A percentile compares a stretch with the other conserved stretches of the same genome.
These are phyloP conservation scores for Backusella mclennaniae DNA, from an alignment of 192 early-diverging fungal species.

Conservation along the genomic window DNA sequence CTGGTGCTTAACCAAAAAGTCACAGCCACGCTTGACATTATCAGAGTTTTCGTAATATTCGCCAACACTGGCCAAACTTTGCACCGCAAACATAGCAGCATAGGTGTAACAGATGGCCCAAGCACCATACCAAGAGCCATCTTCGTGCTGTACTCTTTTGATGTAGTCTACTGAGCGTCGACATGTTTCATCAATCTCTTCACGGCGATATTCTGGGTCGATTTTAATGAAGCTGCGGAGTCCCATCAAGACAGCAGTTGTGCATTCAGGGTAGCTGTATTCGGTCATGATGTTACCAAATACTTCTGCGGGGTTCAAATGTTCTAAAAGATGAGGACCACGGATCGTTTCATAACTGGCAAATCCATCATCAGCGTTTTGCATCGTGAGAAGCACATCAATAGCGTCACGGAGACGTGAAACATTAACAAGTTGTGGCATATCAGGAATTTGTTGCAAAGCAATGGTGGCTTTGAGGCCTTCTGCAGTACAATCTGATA, in stretches of 20 bases:
- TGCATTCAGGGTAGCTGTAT: conserved; percentile 97
- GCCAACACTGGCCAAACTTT: conserved; percentile 80
- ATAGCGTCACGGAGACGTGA: conserved; percentile 83
- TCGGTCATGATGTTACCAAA: conserved; percentile 98
- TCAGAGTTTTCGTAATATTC: conserved; percentile 74
- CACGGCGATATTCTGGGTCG: conserved; percentile 77
- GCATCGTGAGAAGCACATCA: conserved; percentile 90
- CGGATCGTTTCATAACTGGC: conserved; percentile 89
- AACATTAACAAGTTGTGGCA: conserved; percentile 59
- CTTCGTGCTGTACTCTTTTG: conserved; percentile 61
- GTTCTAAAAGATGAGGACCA: conserved; percentile 78
- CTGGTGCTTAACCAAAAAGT: conserved; percentile 91
- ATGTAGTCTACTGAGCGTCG: conserved; percentile 77
- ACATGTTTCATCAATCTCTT: conserved; percentile 65
- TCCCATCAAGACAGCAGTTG: conserved; percentile 88
- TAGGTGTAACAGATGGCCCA: conserved; percentile 99
- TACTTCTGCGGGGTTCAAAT: conserved; percentile 94
- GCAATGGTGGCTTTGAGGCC: conserved; percentile 80
- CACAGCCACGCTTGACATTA: conserved; percentile 71
- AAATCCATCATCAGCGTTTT: conserved; percentile 90
- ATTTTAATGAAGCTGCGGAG: conserved; percentile 73
- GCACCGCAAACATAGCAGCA: conserved; percentile 89
- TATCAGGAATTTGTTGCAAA: conserved; percentile 60
- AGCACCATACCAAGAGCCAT: conserved; percentile 93
- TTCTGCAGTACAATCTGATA: conserved; percentile 95